Evolutionary conservation across 2,329 filamentous ascomycete species (phyloP).

Genomic region (Colletotrichum spinosum): DNA sequence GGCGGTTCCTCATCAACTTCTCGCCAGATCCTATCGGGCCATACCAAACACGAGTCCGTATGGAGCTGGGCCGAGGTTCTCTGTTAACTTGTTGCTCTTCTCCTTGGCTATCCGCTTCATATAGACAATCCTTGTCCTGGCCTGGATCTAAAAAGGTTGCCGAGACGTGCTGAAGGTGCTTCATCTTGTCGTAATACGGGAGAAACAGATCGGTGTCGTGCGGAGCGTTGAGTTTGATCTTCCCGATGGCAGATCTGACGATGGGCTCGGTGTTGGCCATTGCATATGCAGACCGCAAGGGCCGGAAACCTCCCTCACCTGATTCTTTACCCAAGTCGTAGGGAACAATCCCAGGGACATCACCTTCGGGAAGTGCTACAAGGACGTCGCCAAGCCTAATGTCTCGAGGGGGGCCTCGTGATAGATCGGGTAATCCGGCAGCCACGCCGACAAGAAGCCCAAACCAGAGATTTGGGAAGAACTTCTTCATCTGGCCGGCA

Average conservation of each 20-base stretch:
- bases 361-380: slow-evolving; percentile 42
- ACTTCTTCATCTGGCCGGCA: slow-evolving; percentile 47
- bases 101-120: slow-evolving; percentile 31
- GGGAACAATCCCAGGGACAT: slow-evolving; percentile 43
- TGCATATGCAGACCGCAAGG: slow-evolving; percentile 41
- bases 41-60: slow-evolving; percentile 48
- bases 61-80: slow-evolving; percentile 33
- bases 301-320: slow-evolving; percentile 39
- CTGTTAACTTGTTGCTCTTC: background rate
- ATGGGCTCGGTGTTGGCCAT: slow-evolving; percentile 45
- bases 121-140: slow-evolving; percentile 39
- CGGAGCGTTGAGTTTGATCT: slow-evolving; percentile 34
- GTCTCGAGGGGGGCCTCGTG: slow-evolving; percentile 42
- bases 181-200: background rate
- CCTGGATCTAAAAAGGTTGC: background rate
- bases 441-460: slow-evolving; percentile 51
- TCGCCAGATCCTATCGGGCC: slow-evolving; percentile 49
- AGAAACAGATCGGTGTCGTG: background rate
- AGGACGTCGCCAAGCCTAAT: slow-evolving; percentile 54
- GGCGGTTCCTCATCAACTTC: slow-evolving; percentile 44
- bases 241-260: slow-evolving; percentile 49
- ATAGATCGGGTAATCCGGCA: slow-evolving; percentile 47
- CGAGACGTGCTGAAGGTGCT: background rate
- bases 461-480: slow-evolving; percentile 51
- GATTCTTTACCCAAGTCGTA: slow-evolving; percentile 51